Conservation (phyloP, 176 grass and related monocot species). For the Lolium rigidum region DNA sequence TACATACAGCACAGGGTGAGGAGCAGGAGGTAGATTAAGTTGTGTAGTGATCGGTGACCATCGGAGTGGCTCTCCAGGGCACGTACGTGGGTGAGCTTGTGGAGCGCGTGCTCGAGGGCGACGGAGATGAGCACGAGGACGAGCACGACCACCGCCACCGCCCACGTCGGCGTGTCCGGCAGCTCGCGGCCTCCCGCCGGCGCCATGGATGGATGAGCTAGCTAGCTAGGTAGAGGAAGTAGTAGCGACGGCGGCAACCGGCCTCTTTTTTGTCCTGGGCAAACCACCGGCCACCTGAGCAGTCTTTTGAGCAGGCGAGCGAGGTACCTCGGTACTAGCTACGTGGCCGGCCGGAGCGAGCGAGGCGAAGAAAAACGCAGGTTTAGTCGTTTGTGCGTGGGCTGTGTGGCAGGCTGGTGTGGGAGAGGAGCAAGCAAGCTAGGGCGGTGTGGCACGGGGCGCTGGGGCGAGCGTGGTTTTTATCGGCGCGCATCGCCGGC, state of each 20-base stretch:
- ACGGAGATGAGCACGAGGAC: conserved; percentile 72
- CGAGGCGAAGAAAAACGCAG: background rate
- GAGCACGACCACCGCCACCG: conserved; percentile 68
- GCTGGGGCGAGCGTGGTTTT: background rate
- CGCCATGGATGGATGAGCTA: conserved; percentile 36
- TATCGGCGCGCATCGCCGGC: background rate
- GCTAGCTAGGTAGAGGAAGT: background rate
- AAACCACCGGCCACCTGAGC: background rate
- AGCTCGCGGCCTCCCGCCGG: conserved; percentile 38
- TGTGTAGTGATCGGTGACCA: no score
- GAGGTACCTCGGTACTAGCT: background rate
- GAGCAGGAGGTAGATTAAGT: no score
- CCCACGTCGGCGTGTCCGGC: conserved; percentile 73
- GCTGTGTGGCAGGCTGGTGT: background rate
- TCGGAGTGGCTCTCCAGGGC: no score
- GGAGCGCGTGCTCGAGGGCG: conserved; percentile 70
- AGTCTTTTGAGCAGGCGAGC: background rate
- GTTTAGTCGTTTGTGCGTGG: background rate
- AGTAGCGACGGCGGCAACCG: background rate
- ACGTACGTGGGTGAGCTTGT: conserved; percentile 71
- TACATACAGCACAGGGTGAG: no score
- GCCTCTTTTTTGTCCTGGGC: background rate
- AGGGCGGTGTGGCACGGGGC: background rate
- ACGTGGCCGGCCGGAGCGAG: background rate
- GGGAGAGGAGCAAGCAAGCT: background rate